Base-by-base conservation (phyloP, 352 stramenopile species). In the Thalassiosira oceanica region DNA sequence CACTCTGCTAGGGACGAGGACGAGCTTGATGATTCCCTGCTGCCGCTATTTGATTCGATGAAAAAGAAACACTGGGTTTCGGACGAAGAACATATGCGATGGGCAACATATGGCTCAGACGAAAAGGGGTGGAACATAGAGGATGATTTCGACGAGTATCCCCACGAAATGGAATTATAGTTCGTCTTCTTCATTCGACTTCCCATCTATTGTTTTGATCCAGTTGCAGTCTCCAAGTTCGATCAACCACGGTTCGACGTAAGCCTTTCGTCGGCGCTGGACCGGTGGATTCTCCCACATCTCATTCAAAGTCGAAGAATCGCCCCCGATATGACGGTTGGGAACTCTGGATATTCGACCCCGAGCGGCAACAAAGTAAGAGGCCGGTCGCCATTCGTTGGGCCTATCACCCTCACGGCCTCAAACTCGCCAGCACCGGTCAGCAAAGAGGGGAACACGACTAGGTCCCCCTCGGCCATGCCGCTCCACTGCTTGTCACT, bases 131-230 rank as follows among this genome's bases (percentile, higher is more conserved):
- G 65, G 65, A 76, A 76, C 33, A 21, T 39, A 27, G 36, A 41
- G 31, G 65, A 76, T 53, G 50, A 33, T 11, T 76, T 61, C 26
- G 65, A 76, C 37, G 65, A 76, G 42, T 70, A 76, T 61, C 65
- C 65, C 2, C 50, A 76, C 21, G 65, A 76, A 28, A 33, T 24
- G 27, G 33, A 21, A 27, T n/a, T n/a, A 62, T 21, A 62, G 29
- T 27, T 62, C 53, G 10, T 1, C 36, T 20, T 52, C 26, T 52
- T 20, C 1, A 4, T 26, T 20, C 24, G 16, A 11, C 27, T 28
- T 24, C 3, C 37, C 48, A 8, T 55, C 49, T 23, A 69, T 11
- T 28, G 37, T 69, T 10, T 36, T 18, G 3, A 61, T 48, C 60
- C 60, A 69, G 13, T 23, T 35, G 33, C 60, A 69, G 11, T 61